A percentile compares a stretch with the other conserved stretches of the same genome.
Evolutionary conservation across 1,284 basidiomycete genomes (phyloP).

Genomic region (Irpex sp.): DNA sequence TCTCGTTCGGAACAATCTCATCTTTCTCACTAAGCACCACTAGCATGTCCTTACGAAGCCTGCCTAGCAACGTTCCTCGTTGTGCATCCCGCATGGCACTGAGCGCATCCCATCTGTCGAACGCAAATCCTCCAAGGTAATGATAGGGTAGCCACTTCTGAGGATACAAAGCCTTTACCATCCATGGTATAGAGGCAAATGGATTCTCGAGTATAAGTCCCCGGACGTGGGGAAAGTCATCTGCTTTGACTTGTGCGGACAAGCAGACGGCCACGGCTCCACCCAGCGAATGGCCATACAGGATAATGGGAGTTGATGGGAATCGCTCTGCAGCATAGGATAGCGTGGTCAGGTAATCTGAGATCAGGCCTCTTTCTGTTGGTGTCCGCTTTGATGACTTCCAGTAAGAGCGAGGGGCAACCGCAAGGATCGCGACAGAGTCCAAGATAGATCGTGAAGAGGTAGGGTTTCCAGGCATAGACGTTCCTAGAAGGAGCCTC

Average conservation of each 20-base stretch:
- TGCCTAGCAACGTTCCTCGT: constrained; percentile 14
- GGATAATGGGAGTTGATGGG: constrained; percentile 28
- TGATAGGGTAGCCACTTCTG: constrained; percentile 45
- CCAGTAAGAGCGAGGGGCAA: constrained; percentile 39
- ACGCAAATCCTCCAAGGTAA: constrained; percentile 37
- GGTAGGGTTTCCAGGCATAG: constrained; percentile 8
- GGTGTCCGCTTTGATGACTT: constrained; percentile 30
- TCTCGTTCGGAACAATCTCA: constrained; percentile 40
- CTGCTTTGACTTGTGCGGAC: constrained; percentile 14
- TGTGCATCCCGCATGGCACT: constrained; percentile 18
- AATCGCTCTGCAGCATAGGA: constrained; percentile 27
- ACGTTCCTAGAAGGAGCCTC: constrained; percentile 7
- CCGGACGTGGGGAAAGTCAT: constrained; percentile 19
- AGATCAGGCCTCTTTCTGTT: constrained; percentile 32
- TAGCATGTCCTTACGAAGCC: constrained; percentile 24
- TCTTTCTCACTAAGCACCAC: constrained; percentile 38
- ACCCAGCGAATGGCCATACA: constrained; percentile 49
- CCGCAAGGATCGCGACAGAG: constrained; percentile 27
- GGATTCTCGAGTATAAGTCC: constrained; percentile 48
- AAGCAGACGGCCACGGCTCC: constrained; percentile 40
- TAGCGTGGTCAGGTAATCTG: constrained; percentile 35
- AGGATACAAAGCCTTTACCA: constrained; percentile 45
- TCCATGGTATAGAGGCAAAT: constrained; percentile 42
- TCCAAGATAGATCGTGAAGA: constrained; percentile 9
- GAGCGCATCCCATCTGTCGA: constrained; percentile 44